phyloP scores from a whole-genome alignment of 805 yeast species.

The Kazachstania africana region DNA sequence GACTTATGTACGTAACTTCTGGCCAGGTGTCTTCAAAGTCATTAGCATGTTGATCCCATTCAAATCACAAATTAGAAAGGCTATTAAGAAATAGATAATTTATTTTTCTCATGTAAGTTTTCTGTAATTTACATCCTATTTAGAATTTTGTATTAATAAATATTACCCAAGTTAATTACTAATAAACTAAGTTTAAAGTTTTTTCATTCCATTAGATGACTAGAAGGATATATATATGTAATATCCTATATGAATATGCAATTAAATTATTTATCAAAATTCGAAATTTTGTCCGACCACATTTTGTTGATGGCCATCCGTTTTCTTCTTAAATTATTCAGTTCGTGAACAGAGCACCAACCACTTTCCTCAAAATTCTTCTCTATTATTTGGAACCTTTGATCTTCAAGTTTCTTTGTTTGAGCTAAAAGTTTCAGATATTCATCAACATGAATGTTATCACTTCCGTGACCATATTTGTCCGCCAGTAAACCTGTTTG shows the following conservation, averaged over 20 bases:
- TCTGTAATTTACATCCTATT: no score
- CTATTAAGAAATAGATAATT: no score
- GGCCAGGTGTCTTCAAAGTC: slow-evolving; percentile 9
- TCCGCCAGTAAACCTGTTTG: not conserved
- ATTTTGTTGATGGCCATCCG: slow-evolving; percentile 17
- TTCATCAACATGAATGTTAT: not conserved
- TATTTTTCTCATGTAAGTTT: no score
- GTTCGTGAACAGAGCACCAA: slow-evolving; percentile 20
- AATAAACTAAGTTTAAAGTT: no score
- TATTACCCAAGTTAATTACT: no score
- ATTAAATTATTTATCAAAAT: not conserved
- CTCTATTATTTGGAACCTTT: not conserved
- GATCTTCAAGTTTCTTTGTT: not conserved
- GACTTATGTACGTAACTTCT: slow-evolving; percentile 11
- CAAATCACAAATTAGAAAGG: no score
- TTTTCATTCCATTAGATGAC: no score
- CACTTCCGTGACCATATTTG: not conserved
- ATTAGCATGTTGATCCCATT: slow-evolving; percentile 3
- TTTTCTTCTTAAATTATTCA: slow-evolving; percentile 14
- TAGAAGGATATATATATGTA: no score
- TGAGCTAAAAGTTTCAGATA: not conserved
- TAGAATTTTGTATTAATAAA: no score
- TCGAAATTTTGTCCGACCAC: slow-evolving; percentile 21
- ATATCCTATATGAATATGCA: not conserved
- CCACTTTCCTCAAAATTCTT: slow-evolving; percentile 9